Conservation (phyloP, 1,284 basidiomycete species). For the Rhizoctonia solani region DNA sequence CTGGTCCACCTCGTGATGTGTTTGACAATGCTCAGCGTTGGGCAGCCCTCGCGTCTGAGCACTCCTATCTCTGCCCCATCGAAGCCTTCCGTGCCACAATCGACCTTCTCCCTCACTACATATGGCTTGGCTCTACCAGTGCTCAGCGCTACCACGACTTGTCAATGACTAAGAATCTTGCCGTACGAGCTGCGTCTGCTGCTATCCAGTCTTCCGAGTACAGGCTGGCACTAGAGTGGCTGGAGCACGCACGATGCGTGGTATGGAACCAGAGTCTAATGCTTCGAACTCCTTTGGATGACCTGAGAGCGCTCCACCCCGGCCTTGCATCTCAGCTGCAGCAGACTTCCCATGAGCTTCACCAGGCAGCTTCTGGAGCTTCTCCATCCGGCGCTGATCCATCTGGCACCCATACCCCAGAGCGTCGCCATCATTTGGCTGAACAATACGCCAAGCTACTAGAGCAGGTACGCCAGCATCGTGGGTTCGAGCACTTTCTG, state of each 20-base stretch:
- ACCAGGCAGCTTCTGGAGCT: background rate
- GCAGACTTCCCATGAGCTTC: background rate
- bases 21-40: background rate
- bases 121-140: background rate
- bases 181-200: too few relatives aligned
- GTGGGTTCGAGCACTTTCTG: constrained; percentile 35
- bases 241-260: constrained; percentile 16
- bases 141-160: background rate
- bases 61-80: background rate
- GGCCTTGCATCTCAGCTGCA: background rate
- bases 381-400: too few relatives aligned
- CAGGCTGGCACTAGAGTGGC: constrained; percentile 1
- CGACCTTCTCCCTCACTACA: background rate
- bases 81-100: background rate
- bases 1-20: background rate
- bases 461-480: constrained; percentile 17
- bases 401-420: too few relatives aligned
- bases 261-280: constrained; percentile 1
- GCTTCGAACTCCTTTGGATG: constrained; percentile 15
- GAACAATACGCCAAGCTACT: constrained; percentile 25
- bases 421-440: constrained; percentile 8
- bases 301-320: background rate
- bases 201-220: background rate
- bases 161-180: too few relatives aligned
- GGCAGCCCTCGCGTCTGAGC: background rate